Conservation (phyloP, 768 basidiomycete genomes). For the Leccinum olivaceopallidum region DNA sequence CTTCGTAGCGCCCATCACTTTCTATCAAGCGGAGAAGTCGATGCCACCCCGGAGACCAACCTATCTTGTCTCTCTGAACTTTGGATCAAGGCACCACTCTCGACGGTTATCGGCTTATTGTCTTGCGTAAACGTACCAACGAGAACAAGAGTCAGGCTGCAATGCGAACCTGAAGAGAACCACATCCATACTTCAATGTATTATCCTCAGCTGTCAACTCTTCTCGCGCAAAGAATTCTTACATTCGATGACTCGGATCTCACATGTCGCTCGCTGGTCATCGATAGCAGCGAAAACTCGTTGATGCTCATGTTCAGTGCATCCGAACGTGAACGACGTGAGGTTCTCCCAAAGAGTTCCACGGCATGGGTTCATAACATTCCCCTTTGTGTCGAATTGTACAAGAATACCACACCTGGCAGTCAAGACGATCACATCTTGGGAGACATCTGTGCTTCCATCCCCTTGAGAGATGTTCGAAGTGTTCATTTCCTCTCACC, state of each 20-base stretch:
- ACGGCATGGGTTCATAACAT: background rate
- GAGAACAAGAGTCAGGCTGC: background rate
- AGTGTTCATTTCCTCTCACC: background rate
- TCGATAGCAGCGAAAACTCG: background rate
- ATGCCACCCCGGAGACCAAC: background rate
- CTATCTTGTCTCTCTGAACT: conserved; percentile 10
- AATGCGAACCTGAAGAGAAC: background rate
- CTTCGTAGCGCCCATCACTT: conserved; percentile 17
- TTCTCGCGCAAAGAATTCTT: background rate
- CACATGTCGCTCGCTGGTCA: background rate
- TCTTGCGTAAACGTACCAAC: conserved; percentile 6
- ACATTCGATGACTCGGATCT: background rate
- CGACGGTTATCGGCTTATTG: conserved; percentile 7
- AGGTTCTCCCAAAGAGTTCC: background rate
- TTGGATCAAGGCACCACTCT: conserved; percentile 7
- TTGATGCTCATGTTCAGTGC: background rate
- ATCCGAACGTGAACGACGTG: background rate
- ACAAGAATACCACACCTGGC: background rate
- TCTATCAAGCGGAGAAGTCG: background rate
- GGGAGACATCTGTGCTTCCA: background rate
- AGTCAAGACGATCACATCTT: background rate
- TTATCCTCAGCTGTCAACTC: background rate
- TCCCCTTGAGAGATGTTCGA: background rate
- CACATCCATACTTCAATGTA: background rate
- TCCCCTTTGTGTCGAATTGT: background rate